Evolutionary conservation across 2,329 filamentous ascomycete species (phyloP).

Genomic region (Cryphonectria nitschkei): DNA sequence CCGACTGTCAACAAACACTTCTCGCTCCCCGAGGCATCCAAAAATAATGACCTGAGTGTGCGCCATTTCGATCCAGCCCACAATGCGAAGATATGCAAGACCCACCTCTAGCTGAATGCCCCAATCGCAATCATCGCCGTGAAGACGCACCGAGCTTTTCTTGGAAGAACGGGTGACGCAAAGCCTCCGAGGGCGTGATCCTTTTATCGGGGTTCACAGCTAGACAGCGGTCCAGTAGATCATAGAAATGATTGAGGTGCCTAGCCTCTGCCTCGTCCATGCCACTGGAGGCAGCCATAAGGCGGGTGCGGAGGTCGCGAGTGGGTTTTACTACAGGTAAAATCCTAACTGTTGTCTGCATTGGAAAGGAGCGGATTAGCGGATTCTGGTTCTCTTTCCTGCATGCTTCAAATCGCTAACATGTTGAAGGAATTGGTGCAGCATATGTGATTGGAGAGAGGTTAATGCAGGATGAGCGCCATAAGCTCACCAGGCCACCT

Average conservation of each 20-base stretch:
- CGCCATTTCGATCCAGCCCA: neutral
- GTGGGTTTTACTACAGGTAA: slow-evolving; percentile 75
- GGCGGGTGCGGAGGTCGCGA: slow-evolving; percentile 78
- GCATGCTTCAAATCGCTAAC: slow-evolving; percentile 12
- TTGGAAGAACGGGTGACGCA: slow-evolving; percentile 86
- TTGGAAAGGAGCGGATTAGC: slow-evolving; percentile 30
- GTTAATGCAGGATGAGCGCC: neutral
- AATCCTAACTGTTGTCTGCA: slow-evolving; percentile 67
- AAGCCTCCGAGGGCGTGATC: slow-evolving; percentile 81
- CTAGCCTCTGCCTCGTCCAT: slow-evolving; percentile 75
- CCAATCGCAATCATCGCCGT: slow-evolving; percentile 17
- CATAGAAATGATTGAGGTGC: slow-evolving; percentile 82
- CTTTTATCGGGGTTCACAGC: slow-evolving; percentile 91
- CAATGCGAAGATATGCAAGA: slow-evolving; percentile 1
- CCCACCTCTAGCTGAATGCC: slow-evolving; percentile 2
- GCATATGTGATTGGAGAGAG: slow-evolving; percentile 1
- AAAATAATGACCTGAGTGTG: neutral
- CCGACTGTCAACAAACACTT: neutral
- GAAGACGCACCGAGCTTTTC: slow-evolving; percentile 40
- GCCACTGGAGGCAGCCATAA: slow-evolving; percentile 73
- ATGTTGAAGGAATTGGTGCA: slow-evolving; percentile 19
- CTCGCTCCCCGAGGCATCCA: neutral
- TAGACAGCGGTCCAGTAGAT: slow-evolving; percentile 86
- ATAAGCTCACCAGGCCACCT: slow-evolving; percentile 18
- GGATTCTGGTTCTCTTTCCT: slow-evolving; percentile 1